Evolutionary conservation across 163 green algal species (phyloP), one percentile per base, ranked within the genome.

Genomic region (Prototheca stagnorum): DNA sequence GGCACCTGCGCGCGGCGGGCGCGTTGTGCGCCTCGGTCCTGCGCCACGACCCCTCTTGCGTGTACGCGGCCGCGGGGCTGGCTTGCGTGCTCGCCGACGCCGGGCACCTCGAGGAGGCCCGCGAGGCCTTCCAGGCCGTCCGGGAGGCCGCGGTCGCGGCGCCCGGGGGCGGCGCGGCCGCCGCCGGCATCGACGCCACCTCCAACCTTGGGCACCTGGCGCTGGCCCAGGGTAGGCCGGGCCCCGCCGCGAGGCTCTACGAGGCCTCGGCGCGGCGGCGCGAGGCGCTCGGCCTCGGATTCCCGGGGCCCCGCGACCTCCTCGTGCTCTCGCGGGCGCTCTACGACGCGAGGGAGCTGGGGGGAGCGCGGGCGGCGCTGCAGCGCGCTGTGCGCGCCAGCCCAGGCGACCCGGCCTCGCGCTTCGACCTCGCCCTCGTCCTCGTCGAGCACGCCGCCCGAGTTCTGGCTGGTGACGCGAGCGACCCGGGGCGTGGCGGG

Each of bases 41-140:
- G 44, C 53, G 57, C 35, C 54, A 47, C 49, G 57, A 64, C 35
- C 42, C 44, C 0, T 39, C 1, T 16, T 23, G 21, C 19, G 23
- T 86, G 35, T 92, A 76, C 47, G 85, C 85, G 8, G 85, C 79
- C 21, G 90, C 95, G 36, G 85, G 85, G 11, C 35, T 92, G 20
- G 85, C 75, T 5, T 83, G 75, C 14, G 73, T 85, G 19, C 63
- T 94, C 29, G 85, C 79, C 19, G 81, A 92, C 61, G 48, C 78
- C 33, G 84, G 84, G 2, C 60, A 75, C 36, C 40, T 89, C 15
- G 53, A 71, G 1, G 56, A 63, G 15, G 84, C 84, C 17, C 80
- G 79, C 39, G 69, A 78, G 20, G 56, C 85, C 17, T 79, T 88
- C 46, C 56, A 55, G 4, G 42, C 61, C 59, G 71, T 76, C 36